These are phyloP conservation scores for Paramecium primaurelia DNA, from an alignment of 73 alveolate genomes.

Conservation along the genomic window DNA sequence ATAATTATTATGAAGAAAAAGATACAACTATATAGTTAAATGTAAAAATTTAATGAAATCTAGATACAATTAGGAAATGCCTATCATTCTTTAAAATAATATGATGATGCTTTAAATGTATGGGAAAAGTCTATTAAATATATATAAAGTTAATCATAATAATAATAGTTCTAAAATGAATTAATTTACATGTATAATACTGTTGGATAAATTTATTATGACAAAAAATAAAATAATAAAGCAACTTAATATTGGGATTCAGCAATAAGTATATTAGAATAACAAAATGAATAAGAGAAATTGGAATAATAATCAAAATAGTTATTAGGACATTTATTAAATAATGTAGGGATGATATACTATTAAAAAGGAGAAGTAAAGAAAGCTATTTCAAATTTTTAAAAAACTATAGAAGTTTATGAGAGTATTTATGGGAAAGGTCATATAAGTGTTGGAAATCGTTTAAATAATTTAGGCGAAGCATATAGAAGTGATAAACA, in stretches of 20 bases:
- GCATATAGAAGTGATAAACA: slow-evolving; percentile 21
- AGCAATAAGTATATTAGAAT: not conserved
- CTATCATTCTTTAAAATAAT: not conserved
- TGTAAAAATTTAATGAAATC: not conserved
- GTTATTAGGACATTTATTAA: slow-evolving; percentile 38
- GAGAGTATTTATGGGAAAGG: slow-evolving; percentile 42
- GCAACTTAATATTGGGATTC: slow-evolving; percentile 40
- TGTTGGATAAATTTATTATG: slow-evolving; percentile 38
- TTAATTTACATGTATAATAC: slow-evolving; percentile 36
- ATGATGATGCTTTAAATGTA: not conserved
- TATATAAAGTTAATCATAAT: not conserved
- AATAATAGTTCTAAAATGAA: slow-evolving; percentile 8
- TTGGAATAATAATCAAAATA: slow-evolving; percentile 10
- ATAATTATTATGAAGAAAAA: slow-evolving; percentile 4
- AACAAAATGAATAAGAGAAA: not conserved
- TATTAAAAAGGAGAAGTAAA: slow-evolving; percentile 33
- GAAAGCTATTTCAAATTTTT: not conserved
- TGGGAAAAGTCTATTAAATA: slow-evolving; percentile 39
- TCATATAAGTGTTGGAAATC: slow-evolving; percentile 23
- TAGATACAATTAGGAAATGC: slow-evolving; percentile 40
- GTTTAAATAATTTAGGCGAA: slow-evolving; percentile 41
- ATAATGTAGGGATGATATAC: slow-evolving; percentile 42
- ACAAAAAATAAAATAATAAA: not conserved
- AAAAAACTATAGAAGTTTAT: slow-evolving; percentile 37
- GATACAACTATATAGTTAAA: slow-evolving; percentile 25